Evolutionary conservation across 441 rosid species (phyloP).

Genomic region (Jatropha multifida): DNA sequence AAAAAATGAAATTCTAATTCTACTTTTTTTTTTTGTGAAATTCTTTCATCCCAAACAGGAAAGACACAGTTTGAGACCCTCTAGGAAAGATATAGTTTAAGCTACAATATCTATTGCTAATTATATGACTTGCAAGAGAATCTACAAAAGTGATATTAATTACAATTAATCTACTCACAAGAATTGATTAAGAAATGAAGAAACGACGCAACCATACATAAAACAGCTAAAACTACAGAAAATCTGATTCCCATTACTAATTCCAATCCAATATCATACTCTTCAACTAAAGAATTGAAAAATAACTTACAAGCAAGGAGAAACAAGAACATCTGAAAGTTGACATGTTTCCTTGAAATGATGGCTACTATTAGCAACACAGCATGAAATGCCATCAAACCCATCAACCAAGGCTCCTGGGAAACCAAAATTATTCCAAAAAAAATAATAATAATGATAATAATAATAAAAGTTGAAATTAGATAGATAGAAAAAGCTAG

Average conservation of each 20-base stretch:
- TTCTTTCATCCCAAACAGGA: no score
- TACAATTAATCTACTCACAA: neutral
- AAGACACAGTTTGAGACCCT: no score
- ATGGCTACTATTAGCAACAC: slow-evolving; percentile 52
- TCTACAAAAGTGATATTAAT: neutral
- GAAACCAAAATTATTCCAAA: slow-evolving; percentile 38
- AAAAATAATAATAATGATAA: neutral
- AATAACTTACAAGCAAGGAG: slow-evolving; percentile 69
- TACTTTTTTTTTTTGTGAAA: no score
- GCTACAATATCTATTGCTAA: no score
- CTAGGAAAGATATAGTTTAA: no score
- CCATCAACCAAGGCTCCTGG: slow-evolving; percentile 64
- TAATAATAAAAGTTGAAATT: neutral
- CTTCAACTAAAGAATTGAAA: neutral
- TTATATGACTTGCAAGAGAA: no score
- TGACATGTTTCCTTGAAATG: slow-evolving; percentile 60
- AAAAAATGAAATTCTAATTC: no score
- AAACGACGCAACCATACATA: neutral
- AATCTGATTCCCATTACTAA: neutral
- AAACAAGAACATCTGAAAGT: slow-evolving; percentile 85
- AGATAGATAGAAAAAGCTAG: neutral
- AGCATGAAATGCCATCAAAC: slow-evolving; percentile 64
- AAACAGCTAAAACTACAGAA: no score
- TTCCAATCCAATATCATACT: neutral
- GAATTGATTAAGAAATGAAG: neutral